phyloP scores from a whole-genome alignment of 2,329 filamentous ascomycete genomes.

The Botrytis hyacinthi region DNA sequence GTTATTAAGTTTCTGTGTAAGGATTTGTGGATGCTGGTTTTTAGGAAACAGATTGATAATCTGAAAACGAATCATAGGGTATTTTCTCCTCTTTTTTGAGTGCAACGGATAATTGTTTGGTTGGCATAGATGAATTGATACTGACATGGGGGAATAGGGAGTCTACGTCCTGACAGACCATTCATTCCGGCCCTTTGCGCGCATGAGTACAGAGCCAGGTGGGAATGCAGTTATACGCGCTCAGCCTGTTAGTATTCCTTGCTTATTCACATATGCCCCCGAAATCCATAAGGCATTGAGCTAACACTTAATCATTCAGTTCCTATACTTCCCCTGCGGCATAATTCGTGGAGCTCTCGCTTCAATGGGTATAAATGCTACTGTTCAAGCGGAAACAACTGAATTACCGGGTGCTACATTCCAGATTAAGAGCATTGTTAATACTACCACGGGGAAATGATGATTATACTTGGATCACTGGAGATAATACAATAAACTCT shows the following conservation, averaged over 20 bases:
- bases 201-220: slow-evolving; percentile 82
- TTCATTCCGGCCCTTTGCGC: slow-evolving; percentile 79
- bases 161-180: slow-evolving; percentile 97
- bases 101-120: background rate
- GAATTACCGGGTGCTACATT: slow-evolving; percentile 89
- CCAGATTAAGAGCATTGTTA: slow-evolving; percentile 82
- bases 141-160: slow-evolving; percentile 52
- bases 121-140: background rate
- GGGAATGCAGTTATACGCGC: slow-evolving; percentile 71
- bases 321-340: slow-evolving; percentile 93
- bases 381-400: slow-evolving; percentile 83
- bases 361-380: slow-evolving; percentile 87
- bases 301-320: slow-evolving; percentile 49
- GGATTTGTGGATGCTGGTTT: slow-evolving; percentile 92
- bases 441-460: slow-evolving; percentile 12
- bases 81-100: slow-evolving; percentile 33
- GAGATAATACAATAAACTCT: background rate
- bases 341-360: slow-evolving; percentile 88
- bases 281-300: background rate
- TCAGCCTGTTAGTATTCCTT: slow-evolving; percentile 65
- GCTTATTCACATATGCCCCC: background rate
- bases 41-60: slow-evolving; percentile 97
- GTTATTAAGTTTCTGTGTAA: slow-evolving; percentile 99
- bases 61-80: slow-evolving; percentile 96
- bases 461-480: background rate